phyloP scores from a whole-genome alignment of 2,329 filamentous ascomycete genomes.

The Xylariaceae sp. region DNA sequence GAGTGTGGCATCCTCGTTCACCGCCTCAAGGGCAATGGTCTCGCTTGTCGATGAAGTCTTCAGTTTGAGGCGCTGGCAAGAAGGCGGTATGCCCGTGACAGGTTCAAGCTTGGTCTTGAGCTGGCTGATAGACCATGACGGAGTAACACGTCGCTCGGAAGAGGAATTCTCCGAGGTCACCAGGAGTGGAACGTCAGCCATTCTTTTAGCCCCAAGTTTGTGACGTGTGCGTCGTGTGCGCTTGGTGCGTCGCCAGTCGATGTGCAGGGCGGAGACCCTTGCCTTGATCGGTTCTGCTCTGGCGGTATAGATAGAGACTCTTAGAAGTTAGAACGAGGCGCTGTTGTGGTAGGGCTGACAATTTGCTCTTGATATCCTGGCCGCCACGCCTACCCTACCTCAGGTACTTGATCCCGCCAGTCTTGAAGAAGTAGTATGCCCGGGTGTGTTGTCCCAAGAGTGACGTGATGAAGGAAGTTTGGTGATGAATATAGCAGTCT shows the following conservation, averaged over 20 bases:
- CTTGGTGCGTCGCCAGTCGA: constrained; percentile 1
- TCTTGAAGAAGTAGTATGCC: no score
- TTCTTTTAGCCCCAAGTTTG: constrained; percentile 30
- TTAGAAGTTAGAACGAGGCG: no score
- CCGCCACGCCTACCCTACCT: no score
- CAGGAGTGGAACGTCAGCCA: constrained; percentile 71
- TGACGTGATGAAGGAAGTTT: no score
- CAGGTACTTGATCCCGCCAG: no score
- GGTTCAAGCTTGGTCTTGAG: constrained; percentile 87
- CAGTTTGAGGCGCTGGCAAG: constrained; percentile 70
- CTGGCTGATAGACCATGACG: constrained; percentile 82
- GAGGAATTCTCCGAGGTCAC: constrained; percentile 72
- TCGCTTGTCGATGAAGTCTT: constrained; percentile 56
- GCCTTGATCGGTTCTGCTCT: not conserved
- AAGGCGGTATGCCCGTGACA: constrained; percentile 85
- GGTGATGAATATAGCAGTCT: no score
- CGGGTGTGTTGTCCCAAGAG: no score
- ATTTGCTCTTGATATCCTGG: no score
- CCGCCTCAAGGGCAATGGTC: constrained; percentile 61
- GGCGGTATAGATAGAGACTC: no score
- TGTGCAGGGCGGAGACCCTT: not conserved
- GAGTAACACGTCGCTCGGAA: constrained; percentile 87
- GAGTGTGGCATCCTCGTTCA: constrained; percentile 67
- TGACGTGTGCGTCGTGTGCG: constrained; percentile 8
- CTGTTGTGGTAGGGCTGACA: no score